Base-by-base conservation (phyloP, 2,329 filamentous ascomycete species). In the Lasiodiplodia sp. region DNA sequence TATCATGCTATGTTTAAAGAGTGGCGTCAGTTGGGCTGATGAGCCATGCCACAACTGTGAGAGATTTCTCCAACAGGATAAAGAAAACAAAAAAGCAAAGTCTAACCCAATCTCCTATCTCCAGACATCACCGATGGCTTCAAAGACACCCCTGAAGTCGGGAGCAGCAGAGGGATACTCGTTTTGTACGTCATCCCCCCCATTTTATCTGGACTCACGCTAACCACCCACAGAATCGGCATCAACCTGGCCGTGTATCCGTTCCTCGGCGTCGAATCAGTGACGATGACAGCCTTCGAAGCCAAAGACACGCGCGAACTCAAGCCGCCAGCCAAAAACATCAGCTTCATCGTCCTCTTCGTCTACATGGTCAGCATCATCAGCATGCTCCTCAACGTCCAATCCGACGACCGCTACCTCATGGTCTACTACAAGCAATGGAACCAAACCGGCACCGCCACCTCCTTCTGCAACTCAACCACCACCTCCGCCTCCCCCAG, bases 251-350 rank as follows among this genome's bases (percentile, higher is more conserved):
- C 72, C 2, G 73, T 80, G 3, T 80, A 76, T 21, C 73, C 76
- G 16, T 80, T 74, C 51, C 71, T 76, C 14, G 78, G 78, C 0
- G 72, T 80, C 11, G 78, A 80, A 53, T 74, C 78, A 3, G 72
- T 78, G 1, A 75, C 78, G 0, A 74, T 77, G 4, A 78, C 76
- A 10, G 78, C 78, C 2, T 71, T 79, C 12, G 78, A 80, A 70
- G 78, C 77, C n/a, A 70, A 71, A 34, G 68, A 72, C 21, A 71
- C 72, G 12, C 56, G 44, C 44, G 64, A 37, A 38, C 73, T 16
- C 64, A 75, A 73, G 57, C 75, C 74, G 23, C 75, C 77, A 0
- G 74, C 76, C 4, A 75, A 73, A n/a, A 74, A 71, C 58, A 78
- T 77, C 3, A 74, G 75, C 25, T 74, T 75, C 62, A 68, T 77